Evolutionary conservation across 2,329 filamentous ascomycete species (phyloP).

Genomic region (Ramularia endophylla): DNA sequence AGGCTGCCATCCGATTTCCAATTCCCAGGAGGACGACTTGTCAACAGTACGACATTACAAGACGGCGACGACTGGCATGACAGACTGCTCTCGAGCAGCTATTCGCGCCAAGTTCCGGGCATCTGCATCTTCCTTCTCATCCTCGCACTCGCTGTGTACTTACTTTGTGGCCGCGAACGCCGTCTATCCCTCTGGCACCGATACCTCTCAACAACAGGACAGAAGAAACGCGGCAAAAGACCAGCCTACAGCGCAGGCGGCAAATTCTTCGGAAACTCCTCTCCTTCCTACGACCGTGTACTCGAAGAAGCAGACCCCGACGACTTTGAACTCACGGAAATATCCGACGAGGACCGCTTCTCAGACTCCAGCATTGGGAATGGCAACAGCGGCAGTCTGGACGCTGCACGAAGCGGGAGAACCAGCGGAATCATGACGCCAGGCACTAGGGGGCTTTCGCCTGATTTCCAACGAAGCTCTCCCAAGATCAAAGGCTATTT

Average conservation of each 20-base stretch:
- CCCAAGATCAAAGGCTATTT: conserved; percentile 36
- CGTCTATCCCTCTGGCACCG: conserved; percentile 54
- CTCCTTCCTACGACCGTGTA: conserved; percentile 67
- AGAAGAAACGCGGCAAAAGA: conserved; percentile 34
- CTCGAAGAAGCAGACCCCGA: conserved; percentile 68
- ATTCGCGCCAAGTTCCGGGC: conserved; percentile 64
- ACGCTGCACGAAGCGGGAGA: conserved; percentile 48
- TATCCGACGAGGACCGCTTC: conserved; percentile 50
- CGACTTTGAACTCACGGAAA: conserved; percentile 72
- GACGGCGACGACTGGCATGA: conserved; percentile 51
- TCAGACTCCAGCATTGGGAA: conserved; percentile 15
- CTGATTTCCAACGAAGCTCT: conserved; percentile 23
- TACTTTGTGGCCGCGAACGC: conserved; percentile 75
- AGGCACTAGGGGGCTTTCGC: conserved; percentile 25
- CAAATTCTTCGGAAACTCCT: conserved; percentile 59
- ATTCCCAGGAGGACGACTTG: conserved; percentile 54
- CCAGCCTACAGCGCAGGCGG: conserved; percentile 23
- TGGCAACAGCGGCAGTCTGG: conserved; percentile 2
- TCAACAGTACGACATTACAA: conserved; percentile 38
- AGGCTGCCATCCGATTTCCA: conserved; percentile 63
- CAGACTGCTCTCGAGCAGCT: conserved; percentile 55
- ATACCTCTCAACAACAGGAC: conserved; percentile 43
- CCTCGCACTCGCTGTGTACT: conserved; percentile 60
- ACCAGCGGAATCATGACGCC: conserved; percentile 65
- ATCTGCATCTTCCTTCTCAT: conserved; percentile 74